Conservation (phyloP, 768 basidiomycete genomes). For the Basidioascus undulatus region DNA sequence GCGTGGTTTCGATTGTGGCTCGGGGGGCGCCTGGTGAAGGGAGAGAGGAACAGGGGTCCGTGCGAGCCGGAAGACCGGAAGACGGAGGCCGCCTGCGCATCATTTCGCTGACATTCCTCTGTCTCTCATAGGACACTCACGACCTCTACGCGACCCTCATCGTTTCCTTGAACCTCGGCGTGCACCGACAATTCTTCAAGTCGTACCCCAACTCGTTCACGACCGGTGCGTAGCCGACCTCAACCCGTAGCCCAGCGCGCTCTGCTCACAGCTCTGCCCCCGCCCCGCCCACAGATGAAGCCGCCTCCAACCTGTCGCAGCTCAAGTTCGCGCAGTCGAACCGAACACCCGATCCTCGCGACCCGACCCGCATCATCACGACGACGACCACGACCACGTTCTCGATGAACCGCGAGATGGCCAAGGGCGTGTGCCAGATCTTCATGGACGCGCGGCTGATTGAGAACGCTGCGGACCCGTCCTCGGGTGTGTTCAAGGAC, state of each 20-base stretch:
- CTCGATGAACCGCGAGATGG: constrained; percentile 99
- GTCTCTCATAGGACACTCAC: constrained; percentile 57
- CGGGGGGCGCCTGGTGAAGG: neutral
- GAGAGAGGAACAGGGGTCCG: neutral
- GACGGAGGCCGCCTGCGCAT: too few species aligned
- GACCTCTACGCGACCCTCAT: constrained; percentile 94
- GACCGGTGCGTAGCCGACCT: constrained; percentile 37
- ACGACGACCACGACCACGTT: constrained; percentile 99
- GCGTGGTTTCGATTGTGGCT: constrained; percentile 1
- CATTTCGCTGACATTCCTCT: neutral
- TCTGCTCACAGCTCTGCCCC: neutral
- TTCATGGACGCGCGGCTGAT: constrained; percentile 98
- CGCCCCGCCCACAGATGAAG: constrained; percentile 47
- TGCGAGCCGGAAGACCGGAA: neutral
- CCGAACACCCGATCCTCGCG: constrained; percentile 91
- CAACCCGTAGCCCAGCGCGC: neutral
- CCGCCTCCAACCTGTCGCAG: constrained; percentile 71
- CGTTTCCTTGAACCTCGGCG: constrained; percentile 66
- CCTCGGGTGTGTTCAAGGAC: constrained; percentile 81
- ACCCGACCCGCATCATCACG: constrained; percentile 90
- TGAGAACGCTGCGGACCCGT: constrained; percentile 81
- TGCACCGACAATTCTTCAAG: constrained; percentile 89
- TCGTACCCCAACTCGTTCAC: constrained; percentile 84
- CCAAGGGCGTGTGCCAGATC: constrained; percentile 97
- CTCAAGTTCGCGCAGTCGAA: constrained; percentile 98